Evolutionary conservation across 495 filamentous ascomycete genomes (phyloP), one percentile per base, ranked within the genome.

Genomic region (Usnea hakonensis): DNA sequence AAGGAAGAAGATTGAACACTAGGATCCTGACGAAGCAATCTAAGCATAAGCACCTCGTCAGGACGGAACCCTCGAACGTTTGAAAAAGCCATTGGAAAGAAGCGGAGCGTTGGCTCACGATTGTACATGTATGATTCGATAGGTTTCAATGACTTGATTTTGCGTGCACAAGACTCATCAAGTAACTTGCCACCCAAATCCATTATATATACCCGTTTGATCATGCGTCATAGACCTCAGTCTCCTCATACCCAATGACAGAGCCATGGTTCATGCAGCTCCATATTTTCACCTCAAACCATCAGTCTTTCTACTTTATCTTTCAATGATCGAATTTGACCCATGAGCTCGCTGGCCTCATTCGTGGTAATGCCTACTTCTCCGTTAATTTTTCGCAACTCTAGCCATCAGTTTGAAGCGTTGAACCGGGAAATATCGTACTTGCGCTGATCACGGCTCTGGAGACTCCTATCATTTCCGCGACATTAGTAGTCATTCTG

Each of bases 291-390:
- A 33, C 44, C 71, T 85, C 90, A 98, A 77, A 98, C 95, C 85
- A 93, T 90, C 60, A 97, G 81, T 69, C 94, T 83, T 81, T 98
- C 94, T 46, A 98, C 90, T 86, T 96, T 94, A 73, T 92, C 87
- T 82, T 93, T 96, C 69, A 97, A 76, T 52, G 50, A 36, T 62
- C 87, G 79, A 73, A 97, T 96, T 82, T 94, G 90, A 65, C 79
- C 79, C 76, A 86, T 86, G 36, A 97, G 80, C 71, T 97, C 94
- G 61, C 83, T 87, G 17, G 89, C 90, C 77, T 97, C 94, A 81
- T 97, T 97, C 68, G 88, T 91, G 41, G 90, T 96, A 70, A 97
- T 93, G 55, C 55, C 55, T 57, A 41, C n/a, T 37, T 30, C 55
- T 30, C 55, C 19, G 23, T 19, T 30, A 11, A 11, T 17, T 41